Evolutionary conservation across 306 rosid species (phyloP).

Genomic region (Dryas alaskensis): DNA sequence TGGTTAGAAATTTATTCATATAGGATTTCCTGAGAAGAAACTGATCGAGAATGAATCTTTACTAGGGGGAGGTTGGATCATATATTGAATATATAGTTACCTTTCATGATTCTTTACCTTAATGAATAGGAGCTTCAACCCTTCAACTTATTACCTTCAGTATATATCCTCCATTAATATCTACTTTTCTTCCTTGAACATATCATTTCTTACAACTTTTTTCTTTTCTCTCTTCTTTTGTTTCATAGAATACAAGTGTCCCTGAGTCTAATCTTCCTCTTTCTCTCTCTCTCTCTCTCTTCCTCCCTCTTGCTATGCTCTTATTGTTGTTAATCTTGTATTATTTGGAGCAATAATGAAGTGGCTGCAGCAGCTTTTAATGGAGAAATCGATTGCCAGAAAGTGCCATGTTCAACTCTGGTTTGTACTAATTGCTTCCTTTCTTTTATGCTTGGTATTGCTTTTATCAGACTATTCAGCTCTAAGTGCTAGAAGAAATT

Average conservation of each 20-base stretch:
- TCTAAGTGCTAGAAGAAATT: constrained; percentile 9
- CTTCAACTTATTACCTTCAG: too few relatives aligned
- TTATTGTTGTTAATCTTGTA: neutral
- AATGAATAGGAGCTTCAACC: neutral
- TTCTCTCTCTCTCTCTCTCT: neutral
- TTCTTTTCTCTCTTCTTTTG: neutral
- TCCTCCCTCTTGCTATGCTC: neutral
- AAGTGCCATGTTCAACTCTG: constrained; percentile 34
- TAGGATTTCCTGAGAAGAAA: neutral
- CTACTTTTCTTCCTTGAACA: constrained; percentile 2
- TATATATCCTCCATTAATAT: neutral
- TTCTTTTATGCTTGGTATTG: constrained; percentile 24
- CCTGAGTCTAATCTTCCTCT: neutral
- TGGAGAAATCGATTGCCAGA: constrained; percentile 1
- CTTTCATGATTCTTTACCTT: neutral
- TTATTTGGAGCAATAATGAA: neutral
- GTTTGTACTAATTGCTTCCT: constrained; percentile 37
- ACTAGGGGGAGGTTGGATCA: neutral
- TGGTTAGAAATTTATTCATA: neutral
- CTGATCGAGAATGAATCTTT: neutral
- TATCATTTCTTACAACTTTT: neutral
- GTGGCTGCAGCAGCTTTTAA: neutral
- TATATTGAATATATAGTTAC: neutral
- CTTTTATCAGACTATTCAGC: constrained; percentile 33
- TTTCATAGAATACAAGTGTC: neutral